These are phyloP conservation scores for Mimosa pudica DNA, from an alignment of 306 rosid species.

Conservation along the genomic window DNA sequence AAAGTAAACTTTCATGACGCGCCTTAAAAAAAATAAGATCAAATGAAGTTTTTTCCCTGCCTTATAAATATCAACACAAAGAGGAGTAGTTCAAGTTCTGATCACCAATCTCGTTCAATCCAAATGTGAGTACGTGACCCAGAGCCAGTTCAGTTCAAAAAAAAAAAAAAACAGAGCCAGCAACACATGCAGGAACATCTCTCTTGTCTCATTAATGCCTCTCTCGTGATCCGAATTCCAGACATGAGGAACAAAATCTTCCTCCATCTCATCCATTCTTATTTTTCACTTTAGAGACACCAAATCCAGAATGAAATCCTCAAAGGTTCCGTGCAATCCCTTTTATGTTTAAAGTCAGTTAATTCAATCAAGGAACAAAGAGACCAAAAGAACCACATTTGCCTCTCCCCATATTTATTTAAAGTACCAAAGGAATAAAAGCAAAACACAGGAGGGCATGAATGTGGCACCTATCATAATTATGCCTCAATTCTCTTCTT, in stretches of 20 bases:
- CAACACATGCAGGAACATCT: neutral
- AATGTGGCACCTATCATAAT: slow-evolving; percentile 34
- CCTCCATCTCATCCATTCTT: neutral
- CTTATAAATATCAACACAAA: too few species aligned
- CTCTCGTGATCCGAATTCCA: neutral
- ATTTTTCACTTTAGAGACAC: slow-evolving; percentile 5
- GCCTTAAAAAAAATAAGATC: too few species aligned
- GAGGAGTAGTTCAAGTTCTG: neutral
- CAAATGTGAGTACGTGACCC: neutral
- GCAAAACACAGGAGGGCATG: slow-evolving; percentile 16
- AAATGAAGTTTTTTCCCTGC: too few species aligned
- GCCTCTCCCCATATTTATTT: slow-evolving; percentile 13
- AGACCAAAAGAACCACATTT: slow-evolving; percentile 49
- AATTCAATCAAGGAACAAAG: slow-evolving; percentile 31
- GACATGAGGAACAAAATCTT: neutral
- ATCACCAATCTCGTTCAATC: neutral
- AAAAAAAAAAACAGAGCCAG: too few species aligned
- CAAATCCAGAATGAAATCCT: slow-evolving; percentile 35
- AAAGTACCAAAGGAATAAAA: slow-evolving; percentile 45
- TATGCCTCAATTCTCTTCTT: slow-evolving; percentile 42
- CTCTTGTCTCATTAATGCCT: neutral
- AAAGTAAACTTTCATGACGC: too few species aligned
- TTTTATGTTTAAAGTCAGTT: slow-evolving; percentile 38
- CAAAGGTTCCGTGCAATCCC: slow-evolving; percentile 31
- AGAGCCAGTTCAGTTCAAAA: neutral